These are phyloP conservation scores for Cyclotella cryptica DNA, from an alignment of 108 stramenopile genomes.

Conservation along the genomic window DNA sequence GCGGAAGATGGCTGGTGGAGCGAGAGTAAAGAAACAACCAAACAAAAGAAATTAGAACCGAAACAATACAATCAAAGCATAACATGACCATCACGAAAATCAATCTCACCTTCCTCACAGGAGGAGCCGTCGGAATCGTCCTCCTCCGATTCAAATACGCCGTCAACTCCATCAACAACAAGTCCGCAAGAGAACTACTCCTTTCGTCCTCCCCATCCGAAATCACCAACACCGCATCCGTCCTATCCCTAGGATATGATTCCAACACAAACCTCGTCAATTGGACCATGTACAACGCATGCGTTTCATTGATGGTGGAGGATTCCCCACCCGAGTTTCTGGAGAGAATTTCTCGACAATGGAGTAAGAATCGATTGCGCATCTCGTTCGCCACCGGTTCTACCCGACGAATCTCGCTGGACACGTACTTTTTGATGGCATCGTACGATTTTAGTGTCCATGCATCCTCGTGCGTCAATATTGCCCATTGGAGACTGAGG, in stretches of 20 bases:
- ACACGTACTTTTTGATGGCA: constrained; percentile 71
- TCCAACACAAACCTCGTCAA: constrained; percentile 85
- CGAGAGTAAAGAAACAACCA: background rate
- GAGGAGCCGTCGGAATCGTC: constrained; percentile 17
- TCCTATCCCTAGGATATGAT: constrained; percentile 70
- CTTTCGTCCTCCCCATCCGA: constrained; percentile 9
- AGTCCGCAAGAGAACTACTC: constrained; percentile 36
- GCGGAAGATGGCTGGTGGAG: constrained; percentile 48
- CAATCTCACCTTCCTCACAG: constrained; percentile 50
- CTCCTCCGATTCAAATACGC: constrained; percentile 65
- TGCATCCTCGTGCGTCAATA: constrained; percentile 83
- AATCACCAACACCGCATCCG: constrained; percentile 50
- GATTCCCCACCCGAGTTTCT: constrained; percentile 37
- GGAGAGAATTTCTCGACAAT: constrained; percentile 54
- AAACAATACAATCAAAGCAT: background rate
- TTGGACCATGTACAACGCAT: constrained; percentile 78
- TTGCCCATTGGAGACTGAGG: constrained; percentile 81
- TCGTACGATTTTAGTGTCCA: constrained; percentile 77
- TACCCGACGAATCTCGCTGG: constrained; percentile 61
- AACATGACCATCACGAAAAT: background rate
- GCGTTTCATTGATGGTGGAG: constrained; percentile 61
- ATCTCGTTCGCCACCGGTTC: constrained; percentile 45
- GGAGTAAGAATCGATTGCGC: constrained; percentile 66
- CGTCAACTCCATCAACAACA: constrained; percentile 79
- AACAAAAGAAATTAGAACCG: background rate